Conservation (phyloP, 176 grass and related monocot species). For the Pharus latifolius region DNA sequence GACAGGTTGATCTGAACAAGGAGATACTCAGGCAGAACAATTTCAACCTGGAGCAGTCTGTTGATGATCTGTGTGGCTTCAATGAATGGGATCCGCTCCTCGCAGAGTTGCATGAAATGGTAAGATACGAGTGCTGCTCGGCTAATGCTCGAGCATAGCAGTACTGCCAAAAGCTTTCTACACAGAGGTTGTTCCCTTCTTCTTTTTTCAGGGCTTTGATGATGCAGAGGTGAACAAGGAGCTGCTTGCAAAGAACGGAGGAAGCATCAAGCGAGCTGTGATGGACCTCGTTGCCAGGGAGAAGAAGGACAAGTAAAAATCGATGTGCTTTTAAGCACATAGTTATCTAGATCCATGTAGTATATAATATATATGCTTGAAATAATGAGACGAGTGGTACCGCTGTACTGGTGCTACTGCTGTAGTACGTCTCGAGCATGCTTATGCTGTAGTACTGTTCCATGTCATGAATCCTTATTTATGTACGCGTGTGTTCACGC, state of each 20-base stretch:
- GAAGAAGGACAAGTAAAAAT: conserved; percentile 47
- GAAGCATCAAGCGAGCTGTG: conserved; percentile 92
- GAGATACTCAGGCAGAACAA: conserved; percentile 80
- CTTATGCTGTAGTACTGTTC: conserved; percentile 3
- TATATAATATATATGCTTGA: background rate
- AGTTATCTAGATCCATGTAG: conserved; percentile 17
- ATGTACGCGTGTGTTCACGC: background rate
- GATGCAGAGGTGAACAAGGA: conserved; percentile 76
- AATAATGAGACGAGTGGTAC: conserved; percentile 23
- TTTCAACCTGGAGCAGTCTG: conserved; percentile 72
- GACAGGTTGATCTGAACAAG: conserved; percentile 84
- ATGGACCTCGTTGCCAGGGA: conserved; percentile 78
- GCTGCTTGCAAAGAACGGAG: conserved; percentile 63
- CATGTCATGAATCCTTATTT: background rate
- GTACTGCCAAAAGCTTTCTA: background rate
- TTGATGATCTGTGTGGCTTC: conserved; percentile 72
- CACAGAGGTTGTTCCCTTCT: background rate
- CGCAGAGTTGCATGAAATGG: conserved; percentile 72
- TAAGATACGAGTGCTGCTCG: conserved; percentile 4
- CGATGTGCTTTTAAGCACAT: conserved; percentile 14
- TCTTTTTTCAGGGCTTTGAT: conserved; percentile 60
- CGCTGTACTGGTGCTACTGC: background rate
- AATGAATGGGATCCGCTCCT: conserved; percentile 89
- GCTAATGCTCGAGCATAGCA: background rate
- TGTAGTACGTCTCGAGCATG: conserved; percentile 2